These are phyloP conservation scores for Jamesozyma hellenica DNA, from an alignment of 805 yeast genomes.

Conservation along the genomic window DNA sequence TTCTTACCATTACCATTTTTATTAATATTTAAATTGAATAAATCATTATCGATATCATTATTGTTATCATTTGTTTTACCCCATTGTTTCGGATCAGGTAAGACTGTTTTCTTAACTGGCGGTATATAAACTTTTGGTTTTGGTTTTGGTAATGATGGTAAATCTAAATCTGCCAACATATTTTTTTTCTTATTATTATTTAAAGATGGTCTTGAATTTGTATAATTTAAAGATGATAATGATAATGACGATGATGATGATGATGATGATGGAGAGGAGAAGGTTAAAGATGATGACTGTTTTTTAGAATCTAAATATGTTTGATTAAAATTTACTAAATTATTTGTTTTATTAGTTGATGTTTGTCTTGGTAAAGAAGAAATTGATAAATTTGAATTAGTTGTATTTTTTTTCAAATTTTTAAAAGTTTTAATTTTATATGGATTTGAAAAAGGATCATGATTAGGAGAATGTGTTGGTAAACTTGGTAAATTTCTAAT, in stretches of 20 bases:
- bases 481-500: conserved; percentile 29
- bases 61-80: conserved; percentile 9
- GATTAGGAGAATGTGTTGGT: conserved; percentile 11
- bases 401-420: background rate
- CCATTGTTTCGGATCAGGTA: conserved; percentile 33
- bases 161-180: conserved; percentile 25
- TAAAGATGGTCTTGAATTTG: background rate
- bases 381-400: background rate
- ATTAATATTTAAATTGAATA: conserved; percentile 1
- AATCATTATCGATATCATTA: conserved; percentile 1
- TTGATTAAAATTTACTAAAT: conserved; percentile 20
- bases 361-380: conserved; percentile 3
- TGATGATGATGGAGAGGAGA: too few relatives aligned
- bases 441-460: conserved; percentile 15
- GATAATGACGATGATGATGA: conserved; percentile 10
- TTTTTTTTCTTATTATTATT: conserved; percentile 3
- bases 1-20: conserved; percentile 24
- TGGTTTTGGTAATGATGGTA: conserved; percentile 40
- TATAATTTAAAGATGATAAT: background rate
- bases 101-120: conserved; percentile 40
- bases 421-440: conserved; percentile 4
- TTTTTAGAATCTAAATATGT: conserved; percentile 24
- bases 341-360: conserved; percentile 8
- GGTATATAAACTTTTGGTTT: conserved; percentile 36
- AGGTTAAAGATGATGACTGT: conserved; percentile 13